Base-by-base conservation (phyloP, 345 rosid species). In the Lagerstroemia speciosa region DNA sequence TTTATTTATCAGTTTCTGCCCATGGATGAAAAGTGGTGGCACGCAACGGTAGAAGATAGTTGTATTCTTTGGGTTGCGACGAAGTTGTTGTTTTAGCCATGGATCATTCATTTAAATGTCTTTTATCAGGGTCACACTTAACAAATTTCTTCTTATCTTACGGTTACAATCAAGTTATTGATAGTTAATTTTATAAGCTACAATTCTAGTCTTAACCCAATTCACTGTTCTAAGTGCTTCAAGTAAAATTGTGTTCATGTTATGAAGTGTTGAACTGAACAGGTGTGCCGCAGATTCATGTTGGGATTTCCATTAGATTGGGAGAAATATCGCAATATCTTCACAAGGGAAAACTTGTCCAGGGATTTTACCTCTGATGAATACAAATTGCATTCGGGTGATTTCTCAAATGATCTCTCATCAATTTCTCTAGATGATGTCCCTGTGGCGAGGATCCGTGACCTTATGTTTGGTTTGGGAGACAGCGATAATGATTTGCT, bases 241-340 rank as follows among this genome's bases (percentile, higher is more conserved):
- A 48, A 48, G 55, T 48, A 22, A 19, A 20, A 48, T 41, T 41
- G 7, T 41, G 14, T 4, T 41, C 9, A 41, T 41, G 46, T 9
- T 41, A 41, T 41, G 46, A 14, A 41, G 46, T 41, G 6, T 48
- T 48, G 55, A 8, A 19, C 20, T 48, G 55, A 48, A 17, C 55
- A 48, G 55, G 55, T 48, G 6, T 48, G 55, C 55, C 73, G 57
- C 45, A 68, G 32, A 70, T 87, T 83, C 78, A 73, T 58, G 46
- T 73, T 75, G 67, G 92, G 87, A 24, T 84, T 84, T 76, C 87
- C 87, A 6, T 67, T 75, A 71, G 37, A 64, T 30, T 87, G 92
- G 87, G 77, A 77, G 69, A 78, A 81, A 5, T 48, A 67, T 65
- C 3, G n/a, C 24, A 22, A 48, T 48, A 19, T 19, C 55, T 6